Evolutionary conservation across 306 rosid genomes (phyloP), one percentile per base, ranked within the genome.

Genomic region (Oemleria cerasiformis): DNA sequence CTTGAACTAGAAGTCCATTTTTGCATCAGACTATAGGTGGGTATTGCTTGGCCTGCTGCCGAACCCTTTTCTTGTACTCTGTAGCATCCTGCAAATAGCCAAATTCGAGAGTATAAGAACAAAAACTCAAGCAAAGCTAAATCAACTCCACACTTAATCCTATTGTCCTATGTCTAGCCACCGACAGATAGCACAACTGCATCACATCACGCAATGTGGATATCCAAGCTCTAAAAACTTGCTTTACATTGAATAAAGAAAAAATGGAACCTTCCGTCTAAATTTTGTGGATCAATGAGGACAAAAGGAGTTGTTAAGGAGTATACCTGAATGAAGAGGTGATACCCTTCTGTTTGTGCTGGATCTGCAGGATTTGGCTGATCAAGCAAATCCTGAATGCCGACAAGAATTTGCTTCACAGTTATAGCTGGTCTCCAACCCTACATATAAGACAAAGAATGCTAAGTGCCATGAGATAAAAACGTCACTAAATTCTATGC

Each of bases 341-440:
- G 98, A 84, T 94, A 94, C 9, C 98, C 98, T 77, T 94, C 98
- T 14, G 98, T 91, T 83, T 94, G 98, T 19, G 99, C 99, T 73
- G 97, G 99, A 74, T 91, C 97, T 78, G 96, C 80, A 64, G 97
- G 95, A 79, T 94, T 94, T 45, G 99, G 99, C 83, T 84, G 96
- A 75, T 91, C 97, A 55, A 94, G 92, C 71, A 94, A 74, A 68
- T 94, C 99, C 77, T 94, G 99, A 73, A 94, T 91, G 38, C 99
- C 99, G 65, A 94, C 90, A 63, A 94, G 96, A 79, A 94, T 94
- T 78, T 94, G 99, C 82, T 88, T 91, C 57, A 94, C 99, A 12
- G 99, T 94, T 81, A 91, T 94, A 63, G 97, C 97, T 30, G 99
- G 99, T 82, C 97, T 91, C 99, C 97, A 94, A 53, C 97, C 99